Conservation (phyloP, 1,284 basidiomycete species). For the Cryptococcus sp. region DNA sequence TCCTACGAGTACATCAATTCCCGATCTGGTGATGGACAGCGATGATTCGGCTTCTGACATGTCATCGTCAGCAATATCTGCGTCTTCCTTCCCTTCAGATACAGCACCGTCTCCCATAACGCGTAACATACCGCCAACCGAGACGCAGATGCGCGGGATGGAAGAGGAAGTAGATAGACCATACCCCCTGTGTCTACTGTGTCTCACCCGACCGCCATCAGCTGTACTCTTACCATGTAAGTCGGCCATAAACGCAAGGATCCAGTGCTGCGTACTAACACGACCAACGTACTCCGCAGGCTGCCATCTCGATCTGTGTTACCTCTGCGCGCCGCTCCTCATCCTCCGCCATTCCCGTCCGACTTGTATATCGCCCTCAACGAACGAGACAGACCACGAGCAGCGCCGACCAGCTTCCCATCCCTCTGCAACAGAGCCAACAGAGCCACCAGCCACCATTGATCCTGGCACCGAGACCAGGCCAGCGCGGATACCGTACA, state of each 20-base stretch:
- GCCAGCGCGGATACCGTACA: constrained; percentile 24
- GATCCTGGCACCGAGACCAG: background rate
- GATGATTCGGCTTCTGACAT: too few species aligned
- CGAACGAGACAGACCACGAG: background rate
- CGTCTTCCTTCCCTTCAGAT: too few species aligned
- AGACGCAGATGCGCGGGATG: too few species aligned
- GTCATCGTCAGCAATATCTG: too few species aligned
- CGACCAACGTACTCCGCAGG: constrained; percentile 17
- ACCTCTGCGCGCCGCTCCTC: constrained; percentile 42
- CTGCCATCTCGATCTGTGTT: constrained; percentile 45
- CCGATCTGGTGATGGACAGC: background rate
- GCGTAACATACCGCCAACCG: too few species aligned
- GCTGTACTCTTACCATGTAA: constrained; percentile 44
- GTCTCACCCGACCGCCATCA: constrained; percentile 35
- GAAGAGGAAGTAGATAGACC: constrained; percentile 15
- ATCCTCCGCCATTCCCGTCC: constrained; percentile 15
- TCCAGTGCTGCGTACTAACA: background rate
- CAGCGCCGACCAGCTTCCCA: too few species aligned
- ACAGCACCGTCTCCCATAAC: too few species aligned
- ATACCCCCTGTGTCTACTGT: constrained; percentile 38
- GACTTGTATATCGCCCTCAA: constrained; percentile 1
- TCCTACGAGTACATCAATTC: background rate
- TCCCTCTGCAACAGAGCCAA: background rate
- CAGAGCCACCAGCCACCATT: background rate
- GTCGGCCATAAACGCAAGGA: constrained; percentile 7